Base-by-base conservation (phyloP, 1,284 basidiomycete species). In the Xerocomus alliaceus region DNA sequence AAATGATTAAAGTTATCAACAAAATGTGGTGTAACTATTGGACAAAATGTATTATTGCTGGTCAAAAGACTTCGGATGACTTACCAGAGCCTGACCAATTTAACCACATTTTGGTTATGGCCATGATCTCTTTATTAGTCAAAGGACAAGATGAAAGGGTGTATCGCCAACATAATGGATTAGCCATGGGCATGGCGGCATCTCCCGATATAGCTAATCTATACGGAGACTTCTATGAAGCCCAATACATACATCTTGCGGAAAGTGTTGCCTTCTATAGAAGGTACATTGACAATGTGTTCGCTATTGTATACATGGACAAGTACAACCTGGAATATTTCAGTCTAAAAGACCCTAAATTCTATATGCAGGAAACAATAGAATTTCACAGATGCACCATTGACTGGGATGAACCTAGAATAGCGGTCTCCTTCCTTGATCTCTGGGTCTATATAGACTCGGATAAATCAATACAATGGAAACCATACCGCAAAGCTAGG, bases 331-430 rank as follows among this genome's bases (percentile, higher is more conserved):
- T 5, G 2, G 48, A 26, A 3, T 48, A 32, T 13, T 20, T 2
- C 0, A 32, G 37, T 2, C 1, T 2, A 29, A 24, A 24, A 9
- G 9, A 22, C 4, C 11, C 18, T 2, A 8, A 13, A 6, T 2
- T 4, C 12, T 28, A 29, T 8, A 41, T 41, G 26, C 2, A 51
- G 5, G 26, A 1, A 0, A 9, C 7, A 0, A 29, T 51, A 1
- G 12, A 1, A 11, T 37, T 55, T 37, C 24, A 55, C 28, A 44
- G 34, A n/a, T 55, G 54, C 31, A 47, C 34, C 44, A 37, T 55
- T 9, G 8, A 37, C 1, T 55, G 54, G 42, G 32, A n/a, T 3
- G 5, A 6, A 3, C 12, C 20, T 2, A 6, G 8, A 7, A 34
- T 34, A 34, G 32, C n/a, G n/a, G 32, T 13, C 32, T 13, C 32